phyloP scores from a whole-genome alignment of 768 basidiomycete species.

The Hydnomerulius pinastri region DNA sequence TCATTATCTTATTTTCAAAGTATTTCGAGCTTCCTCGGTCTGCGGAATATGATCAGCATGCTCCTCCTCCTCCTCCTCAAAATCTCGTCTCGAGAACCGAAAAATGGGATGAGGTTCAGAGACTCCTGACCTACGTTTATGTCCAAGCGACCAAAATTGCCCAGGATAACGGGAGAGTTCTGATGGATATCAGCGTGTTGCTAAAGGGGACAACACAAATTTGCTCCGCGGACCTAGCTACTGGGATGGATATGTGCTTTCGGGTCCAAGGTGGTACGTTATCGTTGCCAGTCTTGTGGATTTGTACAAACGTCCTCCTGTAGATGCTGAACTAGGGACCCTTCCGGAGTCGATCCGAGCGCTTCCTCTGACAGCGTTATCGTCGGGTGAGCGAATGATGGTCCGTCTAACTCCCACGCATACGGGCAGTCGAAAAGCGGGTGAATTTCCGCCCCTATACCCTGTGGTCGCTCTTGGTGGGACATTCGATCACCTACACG shows the following conservation, averaged over 20 bases:
- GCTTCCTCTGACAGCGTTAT: constrained; percentile 31
- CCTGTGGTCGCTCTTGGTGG: constrained; percentile 90
- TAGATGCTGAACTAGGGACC: constrained; percentile 43
- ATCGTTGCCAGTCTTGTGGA: neutral
- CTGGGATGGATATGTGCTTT: constrained; percentile 44
- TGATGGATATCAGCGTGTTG: constrained; percentile 79
- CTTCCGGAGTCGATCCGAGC: constrained; percentile 45
- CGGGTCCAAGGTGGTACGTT: constrained; percentile 46
- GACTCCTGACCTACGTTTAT: constrained; percentile 80
- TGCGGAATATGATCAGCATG: constrained; percentile 4
- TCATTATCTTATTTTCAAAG: constrained; percentile 66
- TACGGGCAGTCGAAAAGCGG: neutral
- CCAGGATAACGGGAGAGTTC: constrained; percentile 62
- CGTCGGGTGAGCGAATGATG: constrained; percentile 12
- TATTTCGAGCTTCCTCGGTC: constrained; percentile 45
- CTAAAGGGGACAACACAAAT: constrained; percentile 57
- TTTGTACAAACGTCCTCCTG: constrained; percentile 8
- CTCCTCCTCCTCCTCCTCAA: neutral
- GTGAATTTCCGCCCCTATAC: constrained; percentile 27
- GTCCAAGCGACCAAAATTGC: constrained; percentile 81
- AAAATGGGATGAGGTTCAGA: constrained; percentile 70
- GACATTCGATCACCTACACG: constrained; percentile 97
- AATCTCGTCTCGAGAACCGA: constrained; percentile 40
- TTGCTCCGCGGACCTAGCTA: constrained; percentile 37
- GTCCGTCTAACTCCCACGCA: constrained; percentile 3